A percentile compares a stretch with the other conserved stretches of the same genome.
These are phyloP conservation scores for Coemansia nantahalensis DNA, from an alignment of 192 early-diverging fungal species.

Conservation along the genomic window DNA sequence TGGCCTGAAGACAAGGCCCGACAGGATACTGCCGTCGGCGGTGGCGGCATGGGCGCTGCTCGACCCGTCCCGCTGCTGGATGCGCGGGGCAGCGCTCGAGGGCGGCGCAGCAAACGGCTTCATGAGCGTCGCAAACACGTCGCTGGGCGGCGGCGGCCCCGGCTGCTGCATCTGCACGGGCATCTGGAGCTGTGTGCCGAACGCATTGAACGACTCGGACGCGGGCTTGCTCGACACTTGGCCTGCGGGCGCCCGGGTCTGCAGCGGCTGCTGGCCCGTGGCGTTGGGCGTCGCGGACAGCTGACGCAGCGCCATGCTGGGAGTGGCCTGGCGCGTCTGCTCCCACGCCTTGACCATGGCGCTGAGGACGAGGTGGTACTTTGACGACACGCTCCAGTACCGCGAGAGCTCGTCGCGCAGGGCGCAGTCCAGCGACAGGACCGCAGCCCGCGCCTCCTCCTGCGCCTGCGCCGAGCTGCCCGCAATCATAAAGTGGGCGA, in stretches of 20 bases:
- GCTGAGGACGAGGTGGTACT: slow-evolving; percentile 51
- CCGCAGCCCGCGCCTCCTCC: slow-evolving; percentile 48
- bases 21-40: neutral
- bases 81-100: neutral
- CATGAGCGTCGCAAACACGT: slow-evolving; percentile 19
- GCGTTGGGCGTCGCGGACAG: neutral
- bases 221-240: slow-evolving; percentile 14
- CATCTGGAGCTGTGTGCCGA: slow-evolving; percentile 17
- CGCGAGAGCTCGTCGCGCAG: slow-evolving; percentile 47
- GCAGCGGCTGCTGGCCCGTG: slow-evolving; percentile 1
- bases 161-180: slow-evolving; percentile 49
- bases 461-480: slow-evolving; percentile 48
- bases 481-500: slow-evolving; percentile 53
- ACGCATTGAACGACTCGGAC: slow-evolving; percentile 21
- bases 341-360: slow-evolving; percentile 55
- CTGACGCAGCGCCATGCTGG: slow-evolving; percentile 28
- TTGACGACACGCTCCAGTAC: slow-evolving; percentile 51
- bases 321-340: slow-evolving; percentile 40
- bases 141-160: slow-evolving; percentile 16
- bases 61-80: neutral
- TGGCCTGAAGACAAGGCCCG: neutral
- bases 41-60: too few species aligned
- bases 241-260: slow-evolving; percentile 4
- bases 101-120: slow-evolving; percentile 27
- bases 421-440: slow-evolving; percentile 41